Conservation (phyloP, 2,329 filamentous ascomycete species). For the Bipolaris oryzae region DNA sequence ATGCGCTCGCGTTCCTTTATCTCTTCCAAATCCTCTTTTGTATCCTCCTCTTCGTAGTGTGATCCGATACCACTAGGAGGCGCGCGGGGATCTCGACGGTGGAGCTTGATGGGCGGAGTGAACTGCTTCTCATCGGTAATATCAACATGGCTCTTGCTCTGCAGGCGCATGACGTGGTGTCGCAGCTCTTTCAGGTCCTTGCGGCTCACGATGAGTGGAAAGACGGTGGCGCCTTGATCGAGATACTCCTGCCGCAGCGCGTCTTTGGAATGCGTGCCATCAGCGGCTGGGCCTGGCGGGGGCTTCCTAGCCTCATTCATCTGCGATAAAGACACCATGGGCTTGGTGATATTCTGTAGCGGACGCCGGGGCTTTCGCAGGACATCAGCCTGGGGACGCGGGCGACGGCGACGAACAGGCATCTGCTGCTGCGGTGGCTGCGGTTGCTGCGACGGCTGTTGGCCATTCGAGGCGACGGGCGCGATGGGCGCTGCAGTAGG, state of each 20-base stretch:
- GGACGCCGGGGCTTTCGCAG: constrained; percentile 43
- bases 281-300: constrained; percentile 10
- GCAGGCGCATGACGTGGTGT: constrained; percentile 85
- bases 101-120: constrained; percentile 82
- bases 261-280: constrained; percentile 25
- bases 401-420: constrained; percentile 40
- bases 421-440: constrained; percentile 16
- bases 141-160: constrained; percentile 65
- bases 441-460: constrained; percentile 13
- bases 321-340: constrained; percentile 41
- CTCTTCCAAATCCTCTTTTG: constrained; percentile 67
- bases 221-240: constrained; percentile 31
- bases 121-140: constrained; percentile 81
- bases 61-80: constrained; percentile 57
- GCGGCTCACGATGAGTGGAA: constrained; percentile 81
- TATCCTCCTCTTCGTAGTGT: constrained; percentile 59
- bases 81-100: constrained; percentile 80
- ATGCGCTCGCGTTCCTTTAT: constrained; percentile 68
- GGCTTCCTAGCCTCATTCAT: constrained; percentile 38
- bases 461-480: constrained; percentile 43
- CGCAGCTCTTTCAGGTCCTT: constrained; percentile 78
- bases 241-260: constrained; percentile 36
- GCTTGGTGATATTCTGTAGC: constrained; percentile 42
- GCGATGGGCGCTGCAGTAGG: constrained; percentile 29
- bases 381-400: constrained; percentile 46